Evolutionary conservation across 1,284 basidiomycete species (phyloP).

Genomic region (Ceratobasidium sp.): DNA sequence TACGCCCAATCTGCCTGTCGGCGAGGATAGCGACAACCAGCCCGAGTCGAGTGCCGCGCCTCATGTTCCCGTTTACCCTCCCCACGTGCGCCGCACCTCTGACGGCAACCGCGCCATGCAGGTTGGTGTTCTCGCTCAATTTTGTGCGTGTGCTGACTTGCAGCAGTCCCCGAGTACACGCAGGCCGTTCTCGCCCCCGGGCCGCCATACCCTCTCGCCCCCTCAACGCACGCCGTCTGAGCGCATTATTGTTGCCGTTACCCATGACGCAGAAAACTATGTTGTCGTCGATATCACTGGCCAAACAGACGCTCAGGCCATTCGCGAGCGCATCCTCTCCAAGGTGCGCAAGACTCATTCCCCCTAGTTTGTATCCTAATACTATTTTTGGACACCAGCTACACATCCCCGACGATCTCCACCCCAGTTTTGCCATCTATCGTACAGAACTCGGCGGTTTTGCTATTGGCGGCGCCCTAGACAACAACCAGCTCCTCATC

Average conservation of each 20-base stretch:
- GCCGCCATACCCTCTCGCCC: slow-evolving; percentile 9
- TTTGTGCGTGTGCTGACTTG: neutral
- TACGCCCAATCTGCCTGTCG: slow-evolving; percentile 32
- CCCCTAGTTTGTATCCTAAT: slow-evolving; percentile 5
- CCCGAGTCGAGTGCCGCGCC: slow-evolving; percentile 26
- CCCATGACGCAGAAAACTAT: slow-evolving; percentile 83
- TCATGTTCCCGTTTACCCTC: neutral
- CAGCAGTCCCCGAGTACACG: slow-evolving; percentile 21
- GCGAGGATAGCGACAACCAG: slow-evolving; percentile 37
- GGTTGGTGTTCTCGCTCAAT: neutral
- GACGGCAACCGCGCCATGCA: neutral
- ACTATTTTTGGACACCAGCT: slow-evolving; percentile 61
- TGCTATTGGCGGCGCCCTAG: slow-evolving; percentile 75
- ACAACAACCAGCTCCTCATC: slow-evolving; percentile 73
- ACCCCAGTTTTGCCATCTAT: slow-evolving; percentile 80
- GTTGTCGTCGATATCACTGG: slow-evolving; percentile 81
- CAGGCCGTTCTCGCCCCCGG: slow-evolving; percentile 30
- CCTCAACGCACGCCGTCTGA: slow-evolving; percentile 51
- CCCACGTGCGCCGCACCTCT: neutral
- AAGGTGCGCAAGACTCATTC: slow-evolving; percentile 65
- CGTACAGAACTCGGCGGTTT: slow-evolving; percentile 82
- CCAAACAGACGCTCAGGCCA: slow-evolving; percentile 73
- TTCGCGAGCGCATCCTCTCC: slow-evolving; percentile 85
- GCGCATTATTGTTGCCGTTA: slow-evolving; percentile 75
- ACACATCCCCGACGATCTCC: slow-evolving; percentile 85